A percentile compares a stretch with the other conserved stretches of the same genome.
phyloP scores from a whole-genome alignment of 805 yeast genomes.

The Candida verbasci region DNA sequence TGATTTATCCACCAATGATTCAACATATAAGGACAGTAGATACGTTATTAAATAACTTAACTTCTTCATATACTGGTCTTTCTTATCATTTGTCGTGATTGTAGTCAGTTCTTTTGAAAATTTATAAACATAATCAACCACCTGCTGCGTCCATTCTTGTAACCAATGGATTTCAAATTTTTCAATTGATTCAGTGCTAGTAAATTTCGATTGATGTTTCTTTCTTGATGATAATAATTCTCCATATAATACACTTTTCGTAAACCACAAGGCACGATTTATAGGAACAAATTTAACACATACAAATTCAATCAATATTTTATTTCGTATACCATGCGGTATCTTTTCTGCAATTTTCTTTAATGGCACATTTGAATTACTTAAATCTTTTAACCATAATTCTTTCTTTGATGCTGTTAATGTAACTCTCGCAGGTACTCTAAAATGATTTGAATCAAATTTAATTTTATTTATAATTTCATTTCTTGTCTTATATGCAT shows the following conservation, averaged over 20 bases:
- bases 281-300: constrained; percentile 65
- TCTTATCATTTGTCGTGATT: constrained; percentile 24
- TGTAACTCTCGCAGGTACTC: constrained; percentile 86
- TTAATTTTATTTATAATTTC: constrained; percentile 37
- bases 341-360: constrained; percentile 67
- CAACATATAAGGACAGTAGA: constrained; percentile 61
- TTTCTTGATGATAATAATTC: constrained; percentile 42
- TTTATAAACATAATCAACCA: constrained; percentile 55
- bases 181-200: constrained; percentile 10
- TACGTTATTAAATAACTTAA: constrained; percentile 60
- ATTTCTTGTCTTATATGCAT: constrained; percentile 33
- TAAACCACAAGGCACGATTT: constrained; percentile 85
- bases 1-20: constrained; percentile 59
- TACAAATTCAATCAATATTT: constrained; percentile 68
- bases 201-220: constrained; percentile 20
- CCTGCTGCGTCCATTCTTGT: constrained; percentile 87
- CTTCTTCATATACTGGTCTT: constrained; percentile 41
- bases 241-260: constrained; percentile 79
- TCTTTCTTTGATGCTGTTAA: constrained; percentile 83
- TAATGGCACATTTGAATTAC: constrained; percentile 62
- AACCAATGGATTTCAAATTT: constrained; percentile 59
- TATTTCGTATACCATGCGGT: constrained; percentile 86
- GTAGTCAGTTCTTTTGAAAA: constrained; percentile 38
- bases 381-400: constrained; percentile 79
- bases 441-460: constrained; percentile 41